A percentile compares a stretch with the other conserved stretches of the same genome.
Evolutionary conservation across 2,329 filamentous ascomycete genomes (phyloP).

Genomic region (Curvularia spicifera): DNA sequence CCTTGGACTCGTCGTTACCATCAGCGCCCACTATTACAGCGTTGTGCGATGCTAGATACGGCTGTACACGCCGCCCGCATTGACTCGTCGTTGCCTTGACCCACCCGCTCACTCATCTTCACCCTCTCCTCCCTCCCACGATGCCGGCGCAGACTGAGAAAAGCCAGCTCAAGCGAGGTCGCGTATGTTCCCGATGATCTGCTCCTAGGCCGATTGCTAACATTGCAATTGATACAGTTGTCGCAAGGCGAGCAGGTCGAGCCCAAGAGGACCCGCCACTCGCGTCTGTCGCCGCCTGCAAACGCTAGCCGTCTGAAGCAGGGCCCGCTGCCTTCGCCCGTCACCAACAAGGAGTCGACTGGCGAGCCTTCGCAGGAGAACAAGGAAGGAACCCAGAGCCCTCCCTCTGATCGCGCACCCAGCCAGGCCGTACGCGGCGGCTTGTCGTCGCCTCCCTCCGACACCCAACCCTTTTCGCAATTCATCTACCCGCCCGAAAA

Average conservation of each 20-base stretch:
- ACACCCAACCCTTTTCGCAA: constrained; percentile 83
- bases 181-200: constrained; percentile 62
- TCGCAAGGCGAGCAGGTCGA: constrained; percentile 70
- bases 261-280: constrained; percentile 83
- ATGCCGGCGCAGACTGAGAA: constrained; percentile 71
- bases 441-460: constrained; percentile 67
- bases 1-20: constrained; percentile 17
- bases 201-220: constrained; percentile 19
- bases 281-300: constrained; percentile 60
- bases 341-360: constrained; percentile 72
- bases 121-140: constrained; percentile 1
- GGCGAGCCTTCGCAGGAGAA: constrained; percentile 59
- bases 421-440: constrained; percentile 52
- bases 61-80: constrained; percentile 28
- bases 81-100: constrained; percentile 28
- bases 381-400: constrained; percentile 76
- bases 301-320: constrained; percentile 58
- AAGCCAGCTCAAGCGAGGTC: constrained; percentile 82
- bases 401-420: constrained; percentile 53
- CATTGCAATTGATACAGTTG: constrained; percentile 57
- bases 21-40: constrained; percentile 13
- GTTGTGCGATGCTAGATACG: constrained; percentile 30
- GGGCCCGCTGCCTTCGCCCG: constrained; percentile 76
- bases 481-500: constrained; percentile 74
- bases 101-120: constrained; percentile 11